These are phyloP conservation scores for Fusarium sarcochroum DNA, from an alignment of 2,329 filamentous ascomycete genomes.

Conservation along the genomic window DNA sequence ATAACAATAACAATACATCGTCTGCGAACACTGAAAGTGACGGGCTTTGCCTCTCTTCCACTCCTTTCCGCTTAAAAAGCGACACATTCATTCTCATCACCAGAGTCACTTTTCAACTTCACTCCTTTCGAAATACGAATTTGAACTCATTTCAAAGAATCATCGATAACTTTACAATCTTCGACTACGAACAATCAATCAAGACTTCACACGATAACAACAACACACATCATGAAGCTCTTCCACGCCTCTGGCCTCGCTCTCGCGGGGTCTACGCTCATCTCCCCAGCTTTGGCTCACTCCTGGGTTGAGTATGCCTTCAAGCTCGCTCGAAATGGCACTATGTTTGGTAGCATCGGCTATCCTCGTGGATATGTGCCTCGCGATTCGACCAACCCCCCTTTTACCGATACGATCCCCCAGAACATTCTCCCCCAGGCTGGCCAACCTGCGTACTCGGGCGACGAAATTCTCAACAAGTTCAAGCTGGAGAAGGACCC, in stretches of 20 bases:
- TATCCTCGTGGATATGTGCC: conserved; percentile 80
- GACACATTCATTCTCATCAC: conserved; percentile 35
- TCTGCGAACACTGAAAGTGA: conserved; percentile 28
- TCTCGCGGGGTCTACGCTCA: conserved; percentile 47
- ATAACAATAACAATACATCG: conserved; percentile 27
- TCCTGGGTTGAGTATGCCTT: conserved; percentile 86
- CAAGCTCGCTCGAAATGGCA: conserved; percentile 80
- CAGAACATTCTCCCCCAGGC: conserved; percentile 74
- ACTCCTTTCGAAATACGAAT: conserved; percentile 32
- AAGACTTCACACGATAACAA: conserved; percentile 12
- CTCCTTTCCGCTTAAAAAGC: conserved; percentile 37
- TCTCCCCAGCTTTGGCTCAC: conserved; percentile 69
- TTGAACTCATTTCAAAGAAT: conserved; percentile 27
- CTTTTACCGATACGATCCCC: conserved; percentile 71
- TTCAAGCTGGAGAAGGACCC: conserved; percentile 55
- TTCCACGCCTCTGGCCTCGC: conserved; percentile 33
- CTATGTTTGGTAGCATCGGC: conserved; percentile 78
- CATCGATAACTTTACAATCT: conserved; percentile 11
- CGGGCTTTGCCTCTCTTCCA: conserved; percentile 32
- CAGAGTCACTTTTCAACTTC: conserved; percentile 20
- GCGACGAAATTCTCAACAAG: conserved; percentile 66
- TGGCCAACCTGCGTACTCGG: conserved; percentile 75
- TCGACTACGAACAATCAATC: conserved; percentile 9
- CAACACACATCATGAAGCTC: conserved; percentile 42
- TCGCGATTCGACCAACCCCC: conserved; percentile 64